Percentiles rank a stretch among this genome's conserved stretches.
Conservation (phyloP, 148 eudicot genomes). For the Diospyros lotus region DNA sequence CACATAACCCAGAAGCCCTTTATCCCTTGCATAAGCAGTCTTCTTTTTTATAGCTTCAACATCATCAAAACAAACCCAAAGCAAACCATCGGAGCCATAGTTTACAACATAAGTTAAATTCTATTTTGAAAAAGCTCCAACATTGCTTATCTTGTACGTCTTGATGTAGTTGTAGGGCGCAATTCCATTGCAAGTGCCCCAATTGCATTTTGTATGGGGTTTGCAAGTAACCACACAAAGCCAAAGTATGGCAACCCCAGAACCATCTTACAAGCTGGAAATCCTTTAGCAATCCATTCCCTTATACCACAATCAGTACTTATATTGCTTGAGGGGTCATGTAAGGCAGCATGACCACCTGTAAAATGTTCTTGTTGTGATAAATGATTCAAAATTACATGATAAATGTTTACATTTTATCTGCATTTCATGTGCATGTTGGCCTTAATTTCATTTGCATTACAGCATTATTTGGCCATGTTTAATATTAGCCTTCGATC, state of each 20-base stretch:
- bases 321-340: conserved; percentile 31
- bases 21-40: conserved; percentile 39
- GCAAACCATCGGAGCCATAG: conserved; percentile 21
- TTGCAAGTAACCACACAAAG: conserved; percentile 33
- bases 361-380: conserved; percentile 31
- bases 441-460: no score
- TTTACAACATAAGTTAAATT: conserved; percentile 34
- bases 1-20: conserved; percentile 39
- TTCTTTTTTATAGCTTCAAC: conserved; percentile 42
- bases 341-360: conserved; percentile 37
- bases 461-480: no score
- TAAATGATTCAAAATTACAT: no score
- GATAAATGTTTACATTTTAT: no score
- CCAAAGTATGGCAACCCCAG: conserved; percentile 41
- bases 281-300: conserved; percentile 35
- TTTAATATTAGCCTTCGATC: no score
- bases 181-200: conserved; percentile 38
- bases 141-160: conserved; percentile 14
- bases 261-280: conserved; percentile 29
- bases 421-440: no score
- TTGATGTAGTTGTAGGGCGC: conserved; percentile 26
- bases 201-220: conserved; percentile 16
- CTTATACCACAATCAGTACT: conserved; percentile 32
- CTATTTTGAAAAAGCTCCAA: conserved; percentile 17
- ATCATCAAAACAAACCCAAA: conserved; percentile 50